Conservation (phyloP, 2,329 filamentous ascomycete genomes). For the Arthrinium phaeospermum region DNA sequence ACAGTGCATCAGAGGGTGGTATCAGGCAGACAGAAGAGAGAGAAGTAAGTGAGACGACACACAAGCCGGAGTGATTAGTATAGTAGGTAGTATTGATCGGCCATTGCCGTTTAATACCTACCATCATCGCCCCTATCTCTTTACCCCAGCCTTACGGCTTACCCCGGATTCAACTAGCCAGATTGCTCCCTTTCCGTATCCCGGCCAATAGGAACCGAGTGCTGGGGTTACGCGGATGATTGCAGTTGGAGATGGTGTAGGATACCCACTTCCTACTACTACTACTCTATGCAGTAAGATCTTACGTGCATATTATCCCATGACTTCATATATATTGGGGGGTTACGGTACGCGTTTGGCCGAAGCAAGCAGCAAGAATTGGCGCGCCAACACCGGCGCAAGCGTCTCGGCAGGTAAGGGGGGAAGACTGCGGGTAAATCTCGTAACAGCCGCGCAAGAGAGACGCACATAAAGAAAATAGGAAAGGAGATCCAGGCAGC, state of each 20-base stretch:
- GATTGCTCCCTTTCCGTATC: background rate
- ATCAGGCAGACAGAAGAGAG: background rate
- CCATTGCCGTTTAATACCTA: background rate
- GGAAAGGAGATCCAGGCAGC: background rate
- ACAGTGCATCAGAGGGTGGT: background rate
- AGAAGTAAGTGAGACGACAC: background rate
- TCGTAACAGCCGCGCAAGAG: background rate
- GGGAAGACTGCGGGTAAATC: background rate
- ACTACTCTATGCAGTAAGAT: background rate
- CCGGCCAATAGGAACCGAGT: background rate
- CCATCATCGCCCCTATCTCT: background rate
- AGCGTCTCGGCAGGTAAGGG: background rate
- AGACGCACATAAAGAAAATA: background rate
- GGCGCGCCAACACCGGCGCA: background rate
- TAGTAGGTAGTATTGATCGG: background rate
- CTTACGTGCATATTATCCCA: background rate
- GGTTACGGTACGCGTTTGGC: background rate
- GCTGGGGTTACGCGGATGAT: background rate
- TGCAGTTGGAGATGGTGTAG: conserved; percentile 8
- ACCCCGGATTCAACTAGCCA: background rate
- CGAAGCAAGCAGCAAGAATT: background rate
- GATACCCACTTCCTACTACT: background rate
- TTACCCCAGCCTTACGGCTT: conserved; percentile 3
- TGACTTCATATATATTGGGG: background rate
- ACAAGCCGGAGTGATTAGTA: background rate